These are phyloP conservation scores for Phenoliferia sp. DNA, from an alignment of 1,284 basidiomycete genomes.

Conservation along the genomic window DNA sequence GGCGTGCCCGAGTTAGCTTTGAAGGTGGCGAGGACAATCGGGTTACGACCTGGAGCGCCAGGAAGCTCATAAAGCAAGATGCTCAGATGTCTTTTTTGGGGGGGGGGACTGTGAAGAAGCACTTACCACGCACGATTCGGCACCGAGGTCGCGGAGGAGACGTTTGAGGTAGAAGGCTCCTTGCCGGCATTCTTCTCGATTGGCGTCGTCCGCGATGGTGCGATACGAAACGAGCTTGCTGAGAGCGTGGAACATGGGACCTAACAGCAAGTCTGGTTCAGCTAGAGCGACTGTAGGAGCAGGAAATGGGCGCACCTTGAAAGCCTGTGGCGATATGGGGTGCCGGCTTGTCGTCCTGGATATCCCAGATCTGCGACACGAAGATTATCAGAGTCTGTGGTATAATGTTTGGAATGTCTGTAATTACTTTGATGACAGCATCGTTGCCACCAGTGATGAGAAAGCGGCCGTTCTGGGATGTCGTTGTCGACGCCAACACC, in stretches of 20 bases:
- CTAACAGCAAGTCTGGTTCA: conserved; percentile 5
- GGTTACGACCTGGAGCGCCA: conserved; percentile 51
- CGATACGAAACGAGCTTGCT: conserved; percentile 82
- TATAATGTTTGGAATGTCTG: not conserved
- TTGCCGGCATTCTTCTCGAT: conserved; percentile 82
- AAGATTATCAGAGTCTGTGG: not conserved
- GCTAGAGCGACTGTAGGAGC: not conserved
- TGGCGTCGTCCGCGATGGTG: conserved; percentile 67
- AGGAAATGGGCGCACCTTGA: conserved; percentile 6
- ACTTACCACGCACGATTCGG: conserved; percentile 65
- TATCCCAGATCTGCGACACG: conserved; percentile 14
- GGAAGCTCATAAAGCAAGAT: conserved; percentile 29
- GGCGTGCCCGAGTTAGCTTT: conserved; percentile 47
- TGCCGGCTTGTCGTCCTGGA: conserved; percentile 6
- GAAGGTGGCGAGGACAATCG: conserved; percentile 81
- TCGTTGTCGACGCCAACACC: conserved; percentile 55
- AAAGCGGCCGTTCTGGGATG: conserved; percentile 20
- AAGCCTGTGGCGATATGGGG: conserved; percentile 2
- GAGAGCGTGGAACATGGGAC: conserved; percentile 56
- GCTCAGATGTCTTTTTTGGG: conserved; percentile 49
- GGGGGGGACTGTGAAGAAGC: not conserved
- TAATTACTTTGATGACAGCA: conserved; percentile 65
- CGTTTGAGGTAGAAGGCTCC: conserved; percentile 85
- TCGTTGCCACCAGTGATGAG: conserved; percentile 82
- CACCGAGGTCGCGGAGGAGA: conserved; percentile 77